A percentile compares a stretch with the other conserved stretches of the same genome.
phyloP scores from a whole-genome alignment of 768 basidiomycete genomes.

The Daedaleopsis sinensis region DNA sequence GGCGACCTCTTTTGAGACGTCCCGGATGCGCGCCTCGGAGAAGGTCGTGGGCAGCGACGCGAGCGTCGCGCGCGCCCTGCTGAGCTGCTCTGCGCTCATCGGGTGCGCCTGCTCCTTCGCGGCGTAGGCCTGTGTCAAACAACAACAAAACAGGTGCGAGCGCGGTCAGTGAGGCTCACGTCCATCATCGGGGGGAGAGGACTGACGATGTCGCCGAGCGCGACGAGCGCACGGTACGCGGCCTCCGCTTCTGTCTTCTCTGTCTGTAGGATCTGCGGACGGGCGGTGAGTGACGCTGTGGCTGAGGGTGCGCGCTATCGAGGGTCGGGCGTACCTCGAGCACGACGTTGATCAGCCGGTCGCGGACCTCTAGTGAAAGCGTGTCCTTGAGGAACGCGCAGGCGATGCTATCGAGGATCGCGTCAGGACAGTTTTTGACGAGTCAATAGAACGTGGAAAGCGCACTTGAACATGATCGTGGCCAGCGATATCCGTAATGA shows the following conservation, averaged over 20 bases:
- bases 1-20: conserved; percentile 22
- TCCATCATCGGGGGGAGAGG: neutral
- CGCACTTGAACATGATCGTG: conserved; percentile 89
- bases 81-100: conserved; percentile 43
- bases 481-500: conserved; percentile 75
- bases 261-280: conserved; percentile 44
- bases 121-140: conserved; percentile 49
- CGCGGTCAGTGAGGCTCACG: neutral
- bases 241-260: conserved; percentile 67
- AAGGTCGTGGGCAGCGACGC: conserved; percentile 48
- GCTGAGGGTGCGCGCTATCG: neutral
- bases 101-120: conserved; percentile 41
- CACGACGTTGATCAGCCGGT: conserved; percentile 24
- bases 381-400: conserved; percentile 53
- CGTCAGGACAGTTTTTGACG: conserved; percentile 1
- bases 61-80: conserved; percentile 44
- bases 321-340: conserved; percentile 43
- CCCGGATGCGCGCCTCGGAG: conserved; percentile 60
- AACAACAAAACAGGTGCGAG: no score
- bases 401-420: conserved; percentile 57
- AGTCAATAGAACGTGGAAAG: conserved; percentile 14
- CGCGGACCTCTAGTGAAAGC: conserved; percentile 35
- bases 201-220: conserved; percentile 71
- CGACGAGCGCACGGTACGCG: conserved; percentile 70
- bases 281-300: neutral